phyloP scores from a whole-genome alignment of 2,329 filamentous ascomycete species.

The Pseudogymnoascus sp. region DNA sequence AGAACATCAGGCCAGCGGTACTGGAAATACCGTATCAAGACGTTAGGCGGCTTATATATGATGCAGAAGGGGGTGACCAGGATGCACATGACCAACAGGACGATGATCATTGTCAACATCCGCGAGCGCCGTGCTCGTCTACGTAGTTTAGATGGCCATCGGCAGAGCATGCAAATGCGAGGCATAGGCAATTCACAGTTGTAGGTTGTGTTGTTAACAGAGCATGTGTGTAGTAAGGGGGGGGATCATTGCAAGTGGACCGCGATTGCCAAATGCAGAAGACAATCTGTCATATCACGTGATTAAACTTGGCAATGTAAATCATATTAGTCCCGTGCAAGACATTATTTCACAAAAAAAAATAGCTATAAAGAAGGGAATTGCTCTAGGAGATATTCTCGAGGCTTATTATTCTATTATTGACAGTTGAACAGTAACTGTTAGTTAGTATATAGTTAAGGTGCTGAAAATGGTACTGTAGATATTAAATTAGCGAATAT shows the following conservation, averaged over 20 bases:
- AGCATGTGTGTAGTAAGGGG: not conserved
- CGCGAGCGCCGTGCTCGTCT: constrained; percentile 1
- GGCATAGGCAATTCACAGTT: constrained; percentile 5
- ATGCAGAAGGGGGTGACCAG: constrained; percentile 39
- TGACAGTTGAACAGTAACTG: not conserved
- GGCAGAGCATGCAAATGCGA: constrained; percentile 5
- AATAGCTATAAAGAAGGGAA: not conserved
- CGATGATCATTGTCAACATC: constrained; percentile 5
- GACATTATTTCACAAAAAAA: not conserved
- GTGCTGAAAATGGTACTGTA: not conserved
- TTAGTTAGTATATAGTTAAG: not conserved
- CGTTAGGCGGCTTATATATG: constrained; percentile 72
- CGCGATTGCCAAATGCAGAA: not conserved
- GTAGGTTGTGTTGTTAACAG: not conserved
- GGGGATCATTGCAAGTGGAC: not conserved
- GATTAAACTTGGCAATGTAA: not conserved
- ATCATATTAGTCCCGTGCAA: not conserved
- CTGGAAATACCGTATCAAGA: constrained; percentile 62
- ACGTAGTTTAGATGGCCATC: constrained; percentile 5
- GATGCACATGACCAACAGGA: not conserved
- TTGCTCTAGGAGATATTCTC: not conserved
- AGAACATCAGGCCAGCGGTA: constrained; percentile 68
- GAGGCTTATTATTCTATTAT: not conserved
- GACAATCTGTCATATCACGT: not conserved
- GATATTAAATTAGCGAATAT: not conserved